These are phyloP conservation scores for Corchorus capsularis DNA, from an alignment of 345 rosid species.

Conservation along the genomic window DNA sequence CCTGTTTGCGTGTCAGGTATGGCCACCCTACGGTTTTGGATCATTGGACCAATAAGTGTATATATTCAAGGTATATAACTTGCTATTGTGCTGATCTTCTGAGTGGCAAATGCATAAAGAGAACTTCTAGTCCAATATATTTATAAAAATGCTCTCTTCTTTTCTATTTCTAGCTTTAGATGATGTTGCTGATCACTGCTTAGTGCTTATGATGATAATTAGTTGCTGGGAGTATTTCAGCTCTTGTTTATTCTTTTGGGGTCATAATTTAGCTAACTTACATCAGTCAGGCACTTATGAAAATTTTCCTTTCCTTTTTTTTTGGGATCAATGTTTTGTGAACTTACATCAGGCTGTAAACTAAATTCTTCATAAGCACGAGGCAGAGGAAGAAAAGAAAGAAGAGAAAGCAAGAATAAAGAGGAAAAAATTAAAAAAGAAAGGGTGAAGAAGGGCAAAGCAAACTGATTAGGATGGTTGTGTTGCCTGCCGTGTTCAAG, in stretches of 20 bases:
- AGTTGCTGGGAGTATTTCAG: neutral
- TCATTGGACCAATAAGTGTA: constrained; percentile 3
- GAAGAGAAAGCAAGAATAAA: neutral
- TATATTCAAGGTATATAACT: constrained; percentile 2
- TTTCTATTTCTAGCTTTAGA: neutral
- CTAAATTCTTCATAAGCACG: too few relatives aligned
- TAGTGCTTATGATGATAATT: neutral
- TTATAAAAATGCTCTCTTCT: neutral
- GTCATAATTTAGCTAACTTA: neutral
- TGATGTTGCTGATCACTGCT: neutral
- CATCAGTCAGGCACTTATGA: neutral
- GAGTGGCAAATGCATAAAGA: neutral
- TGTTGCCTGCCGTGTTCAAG: too few relatives aligned
- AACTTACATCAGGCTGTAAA: neutral
- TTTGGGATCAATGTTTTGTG: neutral
- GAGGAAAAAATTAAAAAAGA: too few relatives aligned
- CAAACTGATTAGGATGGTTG: too few relatives aligned
- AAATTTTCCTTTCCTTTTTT: too few relatives aligned
- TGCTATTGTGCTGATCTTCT: neutral
- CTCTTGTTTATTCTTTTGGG: neutral
- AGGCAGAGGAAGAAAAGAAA: too few relatives aligned
- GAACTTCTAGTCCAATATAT: neutral
- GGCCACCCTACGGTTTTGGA: constrained; percentile 13
- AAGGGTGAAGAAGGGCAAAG: too few relatives aligned
- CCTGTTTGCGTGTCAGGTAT: neutral